phyloP scores from a whole-genome alignment of 2,329 filamentous ascomycete species.

The Aureobasidium musti region DNA sequence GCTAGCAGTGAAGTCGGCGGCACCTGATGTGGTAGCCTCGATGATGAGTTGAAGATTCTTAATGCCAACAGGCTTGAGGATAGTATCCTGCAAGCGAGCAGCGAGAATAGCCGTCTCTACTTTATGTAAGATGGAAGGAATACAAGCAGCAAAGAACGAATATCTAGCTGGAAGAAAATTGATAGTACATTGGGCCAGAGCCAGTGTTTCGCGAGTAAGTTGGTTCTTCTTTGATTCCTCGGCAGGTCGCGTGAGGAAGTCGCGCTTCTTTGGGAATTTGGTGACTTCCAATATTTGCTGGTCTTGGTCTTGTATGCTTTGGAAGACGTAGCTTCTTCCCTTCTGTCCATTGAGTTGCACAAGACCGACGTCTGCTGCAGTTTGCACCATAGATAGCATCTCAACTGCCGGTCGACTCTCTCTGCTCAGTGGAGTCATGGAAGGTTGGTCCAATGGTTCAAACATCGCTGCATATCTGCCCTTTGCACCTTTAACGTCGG shows the following conservation, averaged over 20 bases:
- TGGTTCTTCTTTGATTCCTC: constrained; percentile 27
- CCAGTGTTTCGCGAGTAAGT: constrained; percentile 40
- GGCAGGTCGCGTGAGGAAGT: constrained; percentile 57
- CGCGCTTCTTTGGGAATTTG: constrained; percentile 57
- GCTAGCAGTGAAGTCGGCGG: constrained; percentile 61
- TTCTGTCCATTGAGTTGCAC: constrained; percentile 31
- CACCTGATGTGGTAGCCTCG: constrained; percentile 69
- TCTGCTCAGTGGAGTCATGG: not conserved
- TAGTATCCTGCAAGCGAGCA: constrained; percentile 57
- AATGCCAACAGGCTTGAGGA: constrained; percentile 59
- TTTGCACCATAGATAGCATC: not conserved
- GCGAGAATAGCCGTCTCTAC: constrained; percentile 67
- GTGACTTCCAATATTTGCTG: constrained; percentile 24
- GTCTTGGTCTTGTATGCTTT: constrained; percentile 17
- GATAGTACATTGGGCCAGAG: constrained; percentile 51
- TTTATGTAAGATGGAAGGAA: constrained; percentile 73
- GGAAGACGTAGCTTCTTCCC: constrained; percentile 33
- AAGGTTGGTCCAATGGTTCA: constrained; percentile 9
- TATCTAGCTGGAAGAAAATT: constrained; percentile 51
- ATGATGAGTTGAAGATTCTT: constrained; percentile 58
- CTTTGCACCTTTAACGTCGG: not conserved
- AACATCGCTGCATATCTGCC: constrained; percentile 28
- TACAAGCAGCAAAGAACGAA: constrained; percentile 58
- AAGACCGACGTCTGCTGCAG: constrained; percentile 31
- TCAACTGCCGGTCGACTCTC: not conserved